Percentiles rank a stretch among this genome's conserved stretches.
Evolutionary conservation across 1,284 basidiomycete species (phyloP).

Genomic region (Spongispora temasekensis): DNA sequence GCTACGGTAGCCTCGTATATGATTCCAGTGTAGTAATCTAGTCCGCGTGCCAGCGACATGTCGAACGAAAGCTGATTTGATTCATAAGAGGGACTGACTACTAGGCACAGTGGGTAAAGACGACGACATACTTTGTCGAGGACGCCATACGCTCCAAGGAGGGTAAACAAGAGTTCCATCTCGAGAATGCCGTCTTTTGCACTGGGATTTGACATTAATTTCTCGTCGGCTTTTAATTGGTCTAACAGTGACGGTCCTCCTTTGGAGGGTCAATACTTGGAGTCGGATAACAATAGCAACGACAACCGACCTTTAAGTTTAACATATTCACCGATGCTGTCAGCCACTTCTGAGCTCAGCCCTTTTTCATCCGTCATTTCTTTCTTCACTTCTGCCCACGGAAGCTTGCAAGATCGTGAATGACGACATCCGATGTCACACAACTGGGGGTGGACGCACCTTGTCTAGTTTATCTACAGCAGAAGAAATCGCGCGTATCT

Average conservation of each 20-base stretch:
- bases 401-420: slow-evolving; percentile 46
- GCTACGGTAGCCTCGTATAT: slow-evolving; percentile 98
- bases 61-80: slow-evolving; percentile 89
- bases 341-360: slow-evolving; percentile 80
- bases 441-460: slow-evolving; percentile 42
- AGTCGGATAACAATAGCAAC: too few relatives aligned
- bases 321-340: slow-evolving; percentile 97
- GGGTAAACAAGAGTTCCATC: slow-evolving; percentile 86
- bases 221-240: slow-evolving; percentile 68
- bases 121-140: slow-evolving; percentile 62
- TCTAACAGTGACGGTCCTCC: slow-evolving; percentile 81
- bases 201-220: slow-evolving; percentile 68
- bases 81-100: slow-evolving; percentile 7
- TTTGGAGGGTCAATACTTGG: slow-evolving; percentile 32
- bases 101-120: not conserved
- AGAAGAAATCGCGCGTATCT: slow-evolving; percentile 93
- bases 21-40: slow-evolving; percentile 99
- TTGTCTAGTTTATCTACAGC: slow-evolving; percentile 99
- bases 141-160: slow-evolving; percentile 82
- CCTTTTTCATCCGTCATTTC: slow-evolving; percentile 99
- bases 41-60: slow-evolving; percentile 91
- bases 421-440: not conserved
- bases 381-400: slow-evolving; percentile 92
- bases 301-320: slow-evolving; percentile 82
- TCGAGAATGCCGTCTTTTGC: slow-evolving; percentile 90